Conservation (phyloP, 202 grass and related monocot genomes). For the Digitaria exilis region DNA sequence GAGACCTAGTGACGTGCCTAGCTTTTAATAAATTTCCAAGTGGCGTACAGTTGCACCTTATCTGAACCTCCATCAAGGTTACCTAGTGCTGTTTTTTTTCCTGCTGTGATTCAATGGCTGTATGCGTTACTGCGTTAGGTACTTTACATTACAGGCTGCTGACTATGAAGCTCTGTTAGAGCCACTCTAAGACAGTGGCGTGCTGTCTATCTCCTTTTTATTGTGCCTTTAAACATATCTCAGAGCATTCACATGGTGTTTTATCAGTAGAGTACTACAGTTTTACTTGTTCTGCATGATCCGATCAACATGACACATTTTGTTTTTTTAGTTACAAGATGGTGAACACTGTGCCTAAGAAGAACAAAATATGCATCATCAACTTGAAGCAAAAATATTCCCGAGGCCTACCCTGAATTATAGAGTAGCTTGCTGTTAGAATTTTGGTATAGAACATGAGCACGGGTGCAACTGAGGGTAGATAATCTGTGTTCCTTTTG, state of each 20-base stretch:
- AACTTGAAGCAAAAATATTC: no score
- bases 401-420: background rate
- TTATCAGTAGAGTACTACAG: no score
- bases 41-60: conserved; percentile 31
- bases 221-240: conserved; percentile 16
- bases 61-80: conserved; percentile 35
- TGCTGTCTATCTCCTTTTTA: conserved; percentile 28
- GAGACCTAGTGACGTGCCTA: no score
- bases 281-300: background rate
- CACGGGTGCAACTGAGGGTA: conserved; percentile 17
- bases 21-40: background rate
- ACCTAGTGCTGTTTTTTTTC: background rate
- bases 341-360: no score
- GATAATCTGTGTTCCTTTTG: conserved; percentile 41
- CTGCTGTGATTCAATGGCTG: conserved; percentile 33
- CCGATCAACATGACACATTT: background rate
- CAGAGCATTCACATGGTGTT: conserved; percentile 10
- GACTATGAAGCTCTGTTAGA: conserved; percentile 20
- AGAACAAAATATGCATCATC: no score
- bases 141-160: conserved; percentile 16
- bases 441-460: background rate
- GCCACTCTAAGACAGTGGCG: background rate
- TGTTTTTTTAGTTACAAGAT: no score
- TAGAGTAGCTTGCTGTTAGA: background rate
- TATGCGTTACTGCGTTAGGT: conserved; percentile 38